Percentiles rank a stretch among this genome's conserved stretches.
phyloP scores from a whole-genome alignment of 169 alveolate species.

The Plasmodium cynomolgi region DNA sequence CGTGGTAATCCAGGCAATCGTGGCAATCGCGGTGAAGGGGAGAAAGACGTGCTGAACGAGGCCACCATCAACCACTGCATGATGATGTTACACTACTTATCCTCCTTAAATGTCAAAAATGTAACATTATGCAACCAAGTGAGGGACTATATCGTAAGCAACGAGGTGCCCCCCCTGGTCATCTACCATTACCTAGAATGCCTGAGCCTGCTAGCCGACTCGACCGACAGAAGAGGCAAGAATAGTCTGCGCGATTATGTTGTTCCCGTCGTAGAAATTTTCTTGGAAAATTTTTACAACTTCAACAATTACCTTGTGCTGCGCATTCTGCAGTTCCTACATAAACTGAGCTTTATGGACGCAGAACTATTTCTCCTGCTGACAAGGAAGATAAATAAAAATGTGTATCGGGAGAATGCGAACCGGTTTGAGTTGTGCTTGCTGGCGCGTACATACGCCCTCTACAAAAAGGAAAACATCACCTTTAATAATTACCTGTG shows the following conservation, averaged over 20 bases:
- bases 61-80: conserved; percentile 18
- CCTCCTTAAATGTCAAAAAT: conserved; percentile 48
- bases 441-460: conserved; percentile 45
- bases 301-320: conserved; percentile 45
- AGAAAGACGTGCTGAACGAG: conserved; percentile 1
- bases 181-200: conserved; percentile 62
- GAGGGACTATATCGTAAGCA: conserved; percentile 24
- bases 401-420: conserved; percentile 55
- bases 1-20: not conserved
- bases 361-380: conserved; percentile 24
- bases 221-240: not conserved
- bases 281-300: conserved; percentile 25
- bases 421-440: conserved; percentile 50
- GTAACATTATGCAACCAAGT: conserved; percentile 23
- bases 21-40: not conserved
- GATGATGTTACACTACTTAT: conserved; percentile 59
- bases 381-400: conserved; percentile 52
- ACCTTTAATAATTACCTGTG: conserved; percentile 42
- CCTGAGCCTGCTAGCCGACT: conserved; percentile 6
- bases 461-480: conserved; percentile 58
- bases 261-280: conserved; percentile 21
- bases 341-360: conserved; percentile 22
- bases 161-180: conserved; percentile 35
- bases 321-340: conserved; percentile 39
- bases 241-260: not conserved